These are phyloP conservation scores for Periconia sp. DNA, from an alignment of 2,329 filamentous ascomycete species.

Conservation along the genomic window DNA sequence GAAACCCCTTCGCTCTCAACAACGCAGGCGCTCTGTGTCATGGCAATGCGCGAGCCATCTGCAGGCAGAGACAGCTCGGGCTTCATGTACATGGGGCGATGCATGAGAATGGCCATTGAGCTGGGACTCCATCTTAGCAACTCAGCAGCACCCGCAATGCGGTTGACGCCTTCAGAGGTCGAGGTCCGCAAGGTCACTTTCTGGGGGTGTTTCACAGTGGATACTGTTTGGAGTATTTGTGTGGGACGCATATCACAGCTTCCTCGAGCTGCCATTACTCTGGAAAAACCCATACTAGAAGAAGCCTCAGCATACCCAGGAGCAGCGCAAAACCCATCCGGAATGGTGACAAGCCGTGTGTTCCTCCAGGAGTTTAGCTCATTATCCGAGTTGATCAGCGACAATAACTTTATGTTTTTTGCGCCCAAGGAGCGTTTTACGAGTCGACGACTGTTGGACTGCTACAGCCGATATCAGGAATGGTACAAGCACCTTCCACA, in stretches of 20 bases:
- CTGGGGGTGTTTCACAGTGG: constrained; percentile 55
- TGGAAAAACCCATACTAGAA: constrained; percentile 55
- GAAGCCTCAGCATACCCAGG: constrained; percentile 59
- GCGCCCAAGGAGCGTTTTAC: constrained; percentile 68
- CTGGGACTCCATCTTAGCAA: constrained; percentile 64
- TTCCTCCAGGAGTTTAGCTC: constrained; percentile 63
- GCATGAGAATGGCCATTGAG: constrained; percentile 70
- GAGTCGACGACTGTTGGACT: constrained; percentile 62
- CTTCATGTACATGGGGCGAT: constrained; percentile 72
- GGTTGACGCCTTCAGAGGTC: constrained; percentile 45
- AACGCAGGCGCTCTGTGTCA: constrained; percentile 73
- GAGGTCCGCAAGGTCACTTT: constrained; percentile 56
- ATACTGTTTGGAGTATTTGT: constrained; percentile 51
- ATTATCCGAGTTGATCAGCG: constrained; percentile 72
- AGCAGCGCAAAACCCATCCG: constrained; percentile 10
- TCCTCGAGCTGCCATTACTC: constrained; percentile 51
- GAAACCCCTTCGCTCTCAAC: constrained; percentile 68
- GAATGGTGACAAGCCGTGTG: constrained; percentile 29
- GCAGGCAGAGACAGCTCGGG: constrained; percentile 72
- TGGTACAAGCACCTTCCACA: constrained; percentile 72
- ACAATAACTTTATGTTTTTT: constrained; percentile 71
- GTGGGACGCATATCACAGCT: constrained; percentile 52
- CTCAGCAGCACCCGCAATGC: constrained; percentile 31
- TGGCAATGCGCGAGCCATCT: constrained; percentile 74
- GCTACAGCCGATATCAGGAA: constrained; percentile 68